Evolutionary conservation across 2,329 filamentous ascomycete species (phyloP).

Genomic region (Colletotrichum kahawae): DNA sequence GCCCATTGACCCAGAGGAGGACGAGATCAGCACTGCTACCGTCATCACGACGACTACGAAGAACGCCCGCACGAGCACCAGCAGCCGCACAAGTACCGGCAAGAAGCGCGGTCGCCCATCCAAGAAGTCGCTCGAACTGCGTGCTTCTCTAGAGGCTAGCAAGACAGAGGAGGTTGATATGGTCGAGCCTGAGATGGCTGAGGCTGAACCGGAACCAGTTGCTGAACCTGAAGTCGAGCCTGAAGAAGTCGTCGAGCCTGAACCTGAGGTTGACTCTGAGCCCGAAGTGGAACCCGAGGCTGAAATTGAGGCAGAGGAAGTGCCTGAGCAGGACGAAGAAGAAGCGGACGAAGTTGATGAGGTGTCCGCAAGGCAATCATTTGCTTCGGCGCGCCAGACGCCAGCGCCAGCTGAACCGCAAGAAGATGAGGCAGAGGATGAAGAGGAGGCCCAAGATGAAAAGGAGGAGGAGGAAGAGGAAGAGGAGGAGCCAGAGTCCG

Average conservation of each 20-base stretch:
- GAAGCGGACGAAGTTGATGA: constrained; percentile 22
- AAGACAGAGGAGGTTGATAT: neutral
- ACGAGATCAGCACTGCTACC: constrained; percentile 48
- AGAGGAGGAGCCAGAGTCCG: constrained; percentile 10
- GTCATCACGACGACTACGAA: constrained; percentile 43
- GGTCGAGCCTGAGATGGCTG: neutral
- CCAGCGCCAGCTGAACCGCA: constrained; percentile 11
- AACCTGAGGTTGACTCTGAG: neutral
- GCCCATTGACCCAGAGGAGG: constrained; percentile 29
- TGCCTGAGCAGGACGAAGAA: constrained; percentile 24
- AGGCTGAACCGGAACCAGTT: neutral
- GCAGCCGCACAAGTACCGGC: constrained; percentile 3
- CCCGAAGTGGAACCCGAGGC: constrained; percentile 28
- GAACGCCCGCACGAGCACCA: constrained; percentile 1
- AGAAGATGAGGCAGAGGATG: neutral
- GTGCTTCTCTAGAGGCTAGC: constrained; percentile 20
- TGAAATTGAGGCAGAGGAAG: constrained; percentile 14
- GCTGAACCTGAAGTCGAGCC: constrained; percentile 25
- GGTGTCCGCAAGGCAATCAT: constrained; percentile 3
- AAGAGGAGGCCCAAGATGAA: neutral
- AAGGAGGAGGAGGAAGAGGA: neutral
- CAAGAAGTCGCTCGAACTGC: constrained; percentile 33
- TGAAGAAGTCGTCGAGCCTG: constrained; percentile 4
- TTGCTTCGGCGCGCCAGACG: constrained; percentile 19
- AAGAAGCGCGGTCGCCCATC: constrained; percentile 38